These are phyloP conservation scores for Pinus albicaulis DNA, from an alignment of 75 land plant species.

Conservation along the genomic window DNA sequence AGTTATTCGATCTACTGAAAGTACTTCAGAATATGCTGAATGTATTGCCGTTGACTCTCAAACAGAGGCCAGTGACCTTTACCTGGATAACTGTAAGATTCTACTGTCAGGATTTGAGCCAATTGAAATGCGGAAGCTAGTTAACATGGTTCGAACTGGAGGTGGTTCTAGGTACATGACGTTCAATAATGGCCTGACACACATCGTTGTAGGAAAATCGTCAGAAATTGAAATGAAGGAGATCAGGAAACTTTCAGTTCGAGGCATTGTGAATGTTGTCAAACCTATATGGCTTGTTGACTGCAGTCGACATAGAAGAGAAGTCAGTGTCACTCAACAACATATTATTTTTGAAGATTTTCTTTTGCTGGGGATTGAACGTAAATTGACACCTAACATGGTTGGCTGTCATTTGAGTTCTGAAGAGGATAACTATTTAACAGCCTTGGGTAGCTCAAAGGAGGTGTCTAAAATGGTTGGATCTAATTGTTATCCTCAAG, in stretches of 20 bases:
- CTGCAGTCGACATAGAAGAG: slow-evolving; percentile 54
- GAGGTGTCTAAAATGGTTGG: too few relatives aligned
- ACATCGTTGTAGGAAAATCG: slow-evolving; percentile 76
- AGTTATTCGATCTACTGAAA: slow-evolving; percentile 1
- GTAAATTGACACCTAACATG: neutral
- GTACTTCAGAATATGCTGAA: slow-evolving; percentile 13
- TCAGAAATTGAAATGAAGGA: slow-evolving; percentile 72
- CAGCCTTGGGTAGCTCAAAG: neutral
- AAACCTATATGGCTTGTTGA: slow-evolving; percentile 84
- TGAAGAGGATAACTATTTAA: neutral
- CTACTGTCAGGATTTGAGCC: slow-evolving; percentile 67
- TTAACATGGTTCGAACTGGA: slow-evolving; percentile 73
- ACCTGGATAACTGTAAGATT: slow-evolving; percentile 80
- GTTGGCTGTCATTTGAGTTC: slow-evolving; percentile 9
- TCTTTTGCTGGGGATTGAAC: slow-evolving; percentile 30
- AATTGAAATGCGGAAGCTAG: slow-evolving; percentile 58
- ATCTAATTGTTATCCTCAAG: too few relatives aligned
- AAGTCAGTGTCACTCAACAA: slow-evolving; percentile 49
- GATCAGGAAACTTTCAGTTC: slow-evolving; percentile 53
- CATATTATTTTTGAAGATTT: slow-evolving; percentile 52
- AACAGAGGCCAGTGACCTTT: slow-evolving; percentile 59
- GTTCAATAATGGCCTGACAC: slow-evolving; percentile 76
- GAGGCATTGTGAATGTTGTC: slow-evolving; percentile 72
- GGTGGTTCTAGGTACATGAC: slow-evolving; percentile 82
- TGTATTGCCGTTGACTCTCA: slow-evolving; percentile 58